Base-by-base conservation (phyloP, 768 basidiomycete species). In the Serendipita indica region DNA sequence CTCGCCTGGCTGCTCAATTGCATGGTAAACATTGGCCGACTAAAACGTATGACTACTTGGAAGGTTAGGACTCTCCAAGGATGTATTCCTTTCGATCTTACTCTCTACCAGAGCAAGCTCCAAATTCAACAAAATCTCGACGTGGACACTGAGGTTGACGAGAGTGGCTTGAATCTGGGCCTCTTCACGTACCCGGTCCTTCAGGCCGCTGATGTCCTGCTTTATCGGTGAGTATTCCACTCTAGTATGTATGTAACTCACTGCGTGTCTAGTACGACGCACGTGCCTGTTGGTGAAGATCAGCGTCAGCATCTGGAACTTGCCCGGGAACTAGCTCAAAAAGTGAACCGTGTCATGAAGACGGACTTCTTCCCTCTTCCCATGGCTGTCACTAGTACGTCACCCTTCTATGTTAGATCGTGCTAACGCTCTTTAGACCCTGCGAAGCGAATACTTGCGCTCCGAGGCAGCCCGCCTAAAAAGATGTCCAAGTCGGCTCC, bases 401-500 rank as follows among this genome's bases (percentile, higher is more conserved):
- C 18, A 14, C 30, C 14, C 12, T 25, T 35, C 20, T 3, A 16
- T 18, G 3, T n/a, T 4, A 2, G 33, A 12, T 12, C n/a, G 25
- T 33, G 18, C 18, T 13, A 34, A 20, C 33, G 12, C 22, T 54
- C 30, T 35, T 20, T 57, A 97, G 91, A 89, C 1, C 78, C 83
- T 0, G 82, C 86, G 6, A 83, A 80, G 67, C 81, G 92, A 4
- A 76, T 97, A 16, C 79, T 94, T 25, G 93, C 91, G 1, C 81
- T 98, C 16, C 82, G 81, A 60, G 86, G 92, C 67, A 16, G n/a
- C n/a, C 88, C 91, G 0, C 73, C 75, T 0, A 78, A 83, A 2
- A 98, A 97, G 68, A 98, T 98, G 92, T 96, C 93, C 33, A 97
- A 97, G 69, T 97, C 93, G 0, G 77, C 89, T 0, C 84, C 83